These are phyloP conservation scores for Coemansia pectinata DNA, from an alignment of 192 early-diverging fungal genomes.

Conservation along the genomic window DNA sequence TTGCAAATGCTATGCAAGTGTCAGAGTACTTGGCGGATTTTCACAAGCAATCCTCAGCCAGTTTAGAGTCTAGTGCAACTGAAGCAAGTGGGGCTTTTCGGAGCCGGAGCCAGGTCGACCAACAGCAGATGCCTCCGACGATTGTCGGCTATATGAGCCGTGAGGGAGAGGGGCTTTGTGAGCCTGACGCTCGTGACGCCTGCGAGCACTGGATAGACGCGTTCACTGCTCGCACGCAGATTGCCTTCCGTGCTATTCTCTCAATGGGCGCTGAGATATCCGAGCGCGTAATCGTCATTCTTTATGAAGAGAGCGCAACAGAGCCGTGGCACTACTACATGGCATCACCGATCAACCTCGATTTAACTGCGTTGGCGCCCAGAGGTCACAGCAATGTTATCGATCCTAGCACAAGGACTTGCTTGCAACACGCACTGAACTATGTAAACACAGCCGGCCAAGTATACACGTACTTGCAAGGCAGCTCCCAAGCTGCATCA, in stretches of 20 bases:
- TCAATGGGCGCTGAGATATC: slow-evolving; percentile 14
- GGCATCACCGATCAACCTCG: slow-evolving; percentile 44
- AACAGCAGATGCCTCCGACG: slow-evolving; percentile 9
- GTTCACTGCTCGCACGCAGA: slow-evolving; percentile 50
- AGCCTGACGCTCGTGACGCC: slow-evolving; percentile 42
- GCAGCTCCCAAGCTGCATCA: not conserved
- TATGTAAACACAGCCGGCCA: slow-evolving; percentile 29
- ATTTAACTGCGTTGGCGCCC: slow-evolving; percentile 21
- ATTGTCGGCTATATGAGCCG: slow-evolving; percentile 53
- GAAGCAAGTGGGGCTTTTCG: not conserved
- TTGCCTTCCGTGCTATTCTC: slow-evolving; percentile 38
- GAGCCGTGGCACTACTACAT: slow-evolving; percentile 49
- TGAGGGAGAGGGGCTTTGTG: slow-evolving; percentile 53
- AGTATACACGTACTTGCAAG: slow-evolving; percentile 27
- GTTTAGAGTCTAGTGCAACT: not conserved
- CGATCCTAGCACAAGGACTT: not conserved
- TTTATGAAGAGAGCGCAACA: slow-evolving; percentile 40
- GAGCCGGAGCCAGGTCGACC: not conserved
- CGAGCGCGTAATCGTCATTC: slow-evolving; percentile 29
- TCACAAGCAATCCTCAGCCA: slow-evolving; percentile 1
- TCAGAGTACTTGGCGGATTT: slow-evolving; percentile 26
- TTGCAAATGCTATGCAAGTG: slow-evolving; percentile 41
- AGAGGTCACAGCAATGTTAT: not conserved
- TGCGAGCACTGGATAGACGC: slow-evolving; percentile 48
- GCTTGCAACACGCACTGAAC: slow-evolving; percentile 29